Conservation (phyloP, 495 filamentous ascomycete species). For the Aspergillus egyptiacus region DNA sequence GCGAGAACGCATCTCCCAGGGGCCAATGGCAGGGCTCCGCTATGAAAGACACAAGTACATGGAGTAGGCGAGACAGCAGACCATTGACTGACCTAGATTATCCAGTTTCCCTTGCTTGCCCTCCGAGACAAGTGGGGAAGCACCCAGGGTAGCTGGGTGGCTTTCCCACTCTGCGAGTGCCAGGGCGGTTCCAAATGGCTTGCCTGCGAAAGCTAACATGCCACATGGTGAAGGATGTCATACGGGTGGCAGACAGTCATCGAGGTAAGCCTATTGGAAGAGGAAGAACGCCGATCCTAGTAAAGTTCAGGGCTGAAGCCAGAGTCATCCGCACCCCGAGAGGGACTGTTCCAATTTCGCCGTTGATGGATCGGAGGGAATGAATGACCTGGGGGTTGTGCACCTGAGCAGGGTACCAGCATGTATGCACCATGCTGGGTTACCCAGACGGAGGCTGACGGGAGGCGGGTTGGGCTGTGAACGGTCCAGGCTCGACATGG, state of each 20-base stretch:
- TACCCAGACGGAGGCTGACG: slow-evolving; percentile 1
- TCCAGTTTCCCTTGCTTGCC: slow-evolving; percentile 13
- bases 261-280: too few relatives aligned
- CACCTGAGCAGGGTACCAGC: background rate
- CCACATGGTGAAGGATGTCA: slow-evolving; percentile 8
- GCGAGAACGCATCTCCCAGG: slow-evolving; percentile 3
- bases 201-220: slow-evolving; percentile 1
- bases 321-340: background rate
- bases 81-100: background rate
- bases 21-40: slow-evolving; percentile 8
- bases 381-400: background rate
- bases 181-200: slow-evolving; percentile 6
- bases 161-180: slow-evolving; percentile 3
- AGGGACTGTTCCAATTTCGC: background rate
- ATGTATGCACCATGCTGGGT: background rate
- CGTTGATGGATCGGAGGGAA: background rate
- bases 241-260: background rate
- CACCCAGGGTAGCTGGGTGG: background rate
- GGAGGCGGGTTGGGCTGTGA: background rate
- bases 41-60: background rate
- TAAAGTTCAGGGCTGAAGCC: background rate
- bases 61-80: background rate
- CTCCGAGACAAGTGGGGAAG: slow-evolving; percentile 6
- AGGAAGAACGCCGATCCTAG: background rate
- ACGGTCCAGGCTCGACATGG: background rate